Percentiles rank a stretch among this genome's conserved stretches.
Evolutionary conservation across 805 yeast genomes (phyloP).

Genomic region (Kodamaea restingae): DNA sequence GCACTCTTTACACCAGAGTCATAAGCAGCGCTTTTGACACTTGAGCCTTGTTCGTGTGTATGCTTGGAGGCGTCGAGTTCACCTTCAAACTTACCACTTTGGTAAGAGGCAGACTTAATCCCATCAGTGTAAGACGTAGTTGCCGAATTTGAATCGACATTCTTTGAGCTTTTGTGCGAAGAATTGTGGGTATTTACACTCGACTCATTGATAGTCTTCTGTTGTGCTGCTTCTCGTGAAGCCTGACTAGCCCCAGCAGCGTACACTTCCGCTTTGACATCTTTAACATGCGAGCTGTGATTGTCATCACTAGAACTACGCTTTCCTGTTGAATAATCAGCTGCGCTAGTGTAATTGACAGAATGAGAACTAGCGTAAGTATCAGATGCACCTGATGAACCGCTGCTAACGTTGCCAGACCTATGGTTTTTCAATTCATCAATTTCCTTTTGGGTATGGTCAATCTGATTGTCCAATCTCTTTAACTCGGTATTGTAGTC

Average conservation of each 20-base stretch:
- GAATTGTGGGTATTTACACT: background rate
- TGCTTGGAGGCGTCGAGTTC: background rate
- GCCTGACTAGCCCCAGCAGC: slow-evolving; percentile 16
- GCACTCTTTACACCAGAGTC: slow-evolving; percentile 7
- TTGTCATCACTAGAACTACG: background rate
- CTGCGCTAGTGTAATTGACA: too few species aligned
- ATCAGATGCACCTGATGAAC: too few species aligned
- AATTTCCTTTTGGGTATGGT: slow-evolving; percentile 23
- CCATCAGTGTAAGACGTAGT: slow-evolving; percentile 10
- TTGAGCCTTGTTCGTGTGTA: background rate
- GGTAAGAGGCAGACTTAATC: slow-evolving; percentile 1
- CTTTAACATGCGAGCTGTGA: background rate
- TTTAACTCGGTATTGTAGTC: slow-evolving; percentile 22
- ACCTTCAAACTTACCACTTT: background rate
- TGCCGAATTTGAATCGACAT: too few species aligned
- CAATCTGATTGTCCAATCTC: slow-evolving; percentile 23
- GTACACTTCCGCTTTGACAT: background rate
- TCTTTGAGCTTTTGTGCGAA: background rate
- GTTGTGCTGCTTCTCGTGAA: background rate
- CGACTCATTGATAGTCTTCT: background rate
- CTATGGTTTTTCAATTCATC: slow-evolving; percentile 9
- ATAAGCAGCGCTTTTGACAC: slow-evolving; percentile 6
- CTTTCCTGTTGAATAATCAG: background rate
- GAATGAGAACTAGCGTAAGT: too few species aligned
- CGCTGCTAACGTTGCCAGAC: background rate